phyloP scores from a whole-genome alignment of 1,284 basidiomycete genomes.

The Puccinia horiana region DNA sequence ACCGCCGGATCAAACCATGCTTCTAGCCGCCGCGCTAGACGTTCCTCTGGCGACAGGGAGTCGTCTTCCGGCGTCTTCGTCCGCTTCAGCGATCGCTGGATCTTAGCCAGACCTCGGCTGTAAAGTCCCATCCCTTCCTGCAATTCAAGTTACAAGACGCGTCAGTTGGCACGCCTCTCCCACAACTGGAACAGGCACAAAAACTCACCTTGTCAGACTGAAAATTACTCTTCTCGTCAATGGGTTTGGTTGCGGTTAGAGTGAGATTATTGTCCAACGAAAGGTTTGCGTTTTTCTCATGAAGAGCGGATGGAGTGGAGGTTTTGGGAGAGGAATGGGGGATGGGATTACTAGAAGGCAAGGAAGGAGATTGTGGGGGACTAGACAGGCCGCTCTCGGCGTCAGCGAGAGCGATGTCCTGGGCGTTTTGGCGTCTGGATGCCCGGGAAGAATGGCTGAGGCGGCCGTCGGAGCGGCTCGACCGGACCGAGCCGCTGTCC shows the following conservation, averaged over 20 bases:
- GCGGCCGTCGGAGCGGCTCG: not conserved
- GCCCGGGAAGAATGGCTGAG: not conserved
- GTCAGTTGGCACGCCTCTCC: no score
- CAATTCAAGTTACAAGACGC: not conserved
- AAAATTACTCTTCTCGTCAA: not conserved
- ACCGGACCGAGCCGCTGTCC: not conserved
- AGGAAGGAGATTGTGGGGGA: not conserved
- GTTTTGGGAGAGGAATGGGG: not conserved
- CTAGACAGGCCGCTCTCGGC: not conserved
- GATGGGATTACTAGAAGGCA: not conserved
- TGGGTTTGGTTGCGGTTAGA: not conserved
- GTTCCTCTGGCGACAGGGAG: not conserved
- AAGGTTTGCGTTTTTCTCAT: not conserved
- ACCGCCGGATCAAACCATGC: conserved; percentile 42
- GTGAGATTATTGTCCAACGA: not conserved
- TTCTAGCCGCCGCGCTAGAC: conserved; percentile 14
- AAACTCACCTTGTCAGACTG: not conserved
- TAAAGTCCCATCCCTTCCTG: not conserved
- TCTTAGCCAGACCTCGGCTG: not conserved
- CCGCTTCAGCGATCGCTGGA: not conserved
- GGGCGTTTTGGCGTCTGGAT: not conserved
- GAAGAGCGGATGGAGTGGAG: no score
- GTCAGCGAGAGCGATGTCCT: not conserved
- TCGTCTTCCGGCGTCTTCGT: not conserved
- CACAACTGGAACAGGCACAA: no score